Percentiles rank a stretch among this genome's conserved stretches.
Evolutionary conservation across 73 alveolate genomes (phyloP).

Genomic region (Paramecium tetraurelia): DNA sequence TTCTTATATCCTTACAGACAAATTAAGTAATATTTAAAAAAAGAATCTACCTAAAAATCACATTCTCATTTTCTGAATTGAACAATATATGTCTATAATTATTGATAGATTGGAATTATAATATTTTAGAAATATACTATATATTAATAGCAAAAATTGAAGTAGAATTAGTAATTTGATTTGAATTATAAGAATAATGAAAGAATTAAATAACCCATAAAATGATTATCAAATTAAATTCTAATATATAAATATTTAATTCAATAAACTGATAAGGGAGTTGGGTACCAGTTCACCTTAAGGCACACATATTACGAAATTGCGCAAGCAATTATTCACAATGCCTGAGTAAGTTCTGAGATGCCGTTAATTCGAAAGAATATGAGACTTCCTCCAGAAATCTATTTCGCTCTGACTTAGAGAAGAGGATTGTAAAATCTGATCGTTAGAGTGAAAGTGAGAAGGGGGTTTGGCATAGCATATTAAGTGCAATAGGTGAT

Average conservation of each 20-base stretch:
- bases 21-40: neutral
- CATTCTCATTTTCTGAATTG: too few relatives aligned
- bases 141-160: neutral
- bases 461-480: conserved; percentile 33
- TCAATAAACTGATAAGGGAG: neutral
- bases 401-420: conserved; percentile 5
- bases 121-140: neutral
- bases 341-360: conserved; percentile 54
- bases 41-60: neutral
- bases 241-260: neutral
- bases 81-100: neutral
- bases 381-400: conserved; percentile 12
- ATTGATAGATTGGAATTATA: neutral
- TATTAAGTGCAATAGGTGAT: conserved; percentile 36
- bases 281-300: conserved; percentile 45
- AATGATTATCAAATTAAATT: neutral
- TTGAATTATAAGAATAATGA: neutral
- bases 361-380: conserved; percentile 49
- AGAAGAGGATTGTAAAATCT: neutral
- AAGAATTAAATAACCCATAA: neutral
- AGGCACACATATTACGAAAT: conserved; percentile 26
- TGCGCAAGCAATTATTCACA: neutral
- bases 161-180: neutral
- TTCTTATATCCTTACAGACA: neutral
- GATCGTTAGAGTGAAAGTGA: neutral